These are phyloP conservation scores for Cardamine resedifolia DNA, from an alignment of 345 rosid species.

Conservation along the genomic window DNA sequence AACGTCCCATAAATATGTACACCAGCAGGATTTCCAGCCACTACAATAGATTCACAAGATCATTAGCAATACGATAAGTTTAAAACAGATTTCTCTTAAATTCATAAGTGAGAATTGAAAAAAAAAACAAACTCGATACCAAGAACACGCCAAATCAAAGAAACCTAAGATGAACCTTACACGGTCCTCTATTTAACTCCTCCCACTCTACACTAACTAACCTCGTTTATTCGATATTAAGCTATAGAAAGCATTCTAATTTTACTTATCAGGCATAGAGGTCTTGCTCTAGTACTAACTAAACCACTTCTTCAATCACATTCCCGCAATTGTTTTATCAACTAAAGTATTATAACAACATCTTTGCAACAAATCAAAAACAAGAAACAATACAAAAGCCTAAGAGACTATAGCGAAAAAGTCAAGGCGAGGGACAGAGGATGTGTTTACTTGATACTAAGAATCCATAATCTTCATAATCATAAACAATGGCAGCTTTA, in stretches of 20 bases:
- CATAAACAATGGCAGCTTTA: conserved; percentile 77
- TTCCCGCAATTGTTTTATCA: not conserved
- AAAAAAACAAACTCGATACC: not conserved
- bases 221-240: not conserved
- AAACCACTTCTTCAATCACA: not conserved
- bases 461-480: conserved; percentile 59
- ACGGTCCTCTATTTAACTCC: not conserved
- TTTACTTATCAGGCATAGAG: not conserved
- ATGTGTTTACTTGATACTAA: conserved; percentile 73
- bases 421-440: not conserved
- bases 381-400: not conserved
- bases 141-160: not conserved
- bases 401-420: not conserved
- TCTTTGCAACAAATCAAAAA: not conserved
- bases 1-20: conserved; percentile 75
- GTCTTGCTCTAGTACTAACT: not conserved
- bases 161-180: not conserved
- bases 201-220: not conserved
- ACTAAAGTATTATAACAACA: not conserved
- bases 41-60: conserved; percentile 44
- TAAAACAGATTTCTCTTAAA: not conserved
- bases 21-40: conserved; percentile 90
- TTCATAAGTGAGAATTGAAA: not conserved
- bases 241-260: not conserved
- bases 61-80: not conserved